phyloP scores from a whole-genome alignment of 202 grass and related monocot genomes.

The Schoenoplectus tabernaemontani region DNA sequence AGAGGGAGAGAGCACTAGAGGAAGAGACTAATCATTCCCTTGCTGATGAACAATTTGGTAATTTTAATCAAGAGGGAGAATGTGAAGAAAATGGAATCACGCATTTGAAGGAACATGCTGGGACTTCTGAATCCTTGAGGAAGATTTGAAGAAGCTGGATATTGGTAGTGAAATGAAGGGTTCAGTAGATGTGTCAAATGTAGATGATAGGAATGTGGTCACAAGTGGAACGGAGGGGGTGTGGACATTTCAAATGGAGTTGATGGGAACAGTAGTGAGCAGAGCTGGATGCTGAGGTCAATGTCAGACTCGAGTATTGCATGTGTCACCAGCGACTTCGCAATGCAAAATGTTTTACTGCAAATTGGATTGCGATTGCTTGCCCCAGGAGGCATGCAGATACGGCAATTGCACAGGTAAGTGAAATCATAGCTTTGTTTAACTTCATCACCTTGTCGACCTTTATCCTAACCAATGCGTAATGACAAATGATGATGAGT shows the following conservation, averaged over 20 bases:
- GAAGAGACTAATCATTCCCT: constrained; percentile 32
- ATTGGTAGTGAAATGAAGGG: constrained; percentile 6
- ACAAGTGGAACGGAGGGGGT: constrained; percentile 34
- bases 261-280: constrained; percentile 56
- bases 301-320: constrained; percentile 91
- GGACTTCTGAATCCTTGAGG: background rate
- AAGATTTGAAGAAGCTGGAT: constrained; percentile 8
- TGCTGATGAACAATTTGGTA: constrained; percentile 30
- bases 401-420: constrained; percentile 78
- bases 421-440: background rate
- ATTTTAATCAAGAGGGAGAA: constrained; percentile 28
- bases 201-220: constrained; percentile 45
- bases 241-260: constrained; percentile 29
- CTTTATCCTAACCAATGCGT: background rate
- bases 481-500: background rate
- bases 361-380: constrained; percentile 87
- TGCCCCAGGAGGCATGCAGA: constrained; percentile 89
- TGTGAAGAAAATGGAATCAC: constrained; percentile 15
- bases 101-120: background rate
- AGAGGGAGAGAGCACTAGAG: constrained; percentile 26
- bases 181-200: constrained; percentile 33
- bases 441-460: background rate
- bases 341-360: constrained; percentile 96
- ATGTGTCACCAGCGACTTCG: constrained; percentile 80
- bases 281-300: constrained; percentile 74